Base-by-base conservation (phyloP, 2,329 filamentous ascomycete genomes). In the Geosmithia morbida region DNA sequence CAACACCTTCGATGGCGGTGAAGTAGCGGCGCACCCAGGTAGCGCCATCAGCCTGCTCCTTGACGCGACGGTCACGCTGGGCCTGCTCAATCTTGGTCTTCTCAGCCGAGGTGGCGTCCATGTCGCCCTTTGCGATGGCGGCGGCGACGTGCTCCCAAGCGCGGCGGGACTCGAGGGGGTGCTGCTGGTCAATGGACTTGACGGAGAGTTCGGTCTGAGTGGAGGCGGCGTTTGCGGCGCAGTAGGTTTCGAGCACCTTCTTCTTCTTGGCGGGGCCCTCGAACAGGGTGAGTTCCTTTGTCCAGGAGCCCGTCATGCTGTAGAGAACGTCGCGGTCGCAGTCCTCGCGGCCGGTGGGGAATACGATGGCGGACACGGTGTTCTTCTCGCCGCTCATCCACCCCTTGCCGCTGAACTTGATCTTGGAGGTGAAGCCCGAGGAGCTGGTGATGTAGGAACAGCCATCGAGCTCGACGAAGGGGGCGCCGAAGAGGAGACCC, bases 311-410 rank as follows among this genome's bases (percentile, higher is more conserved):
- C 29, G 87, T 81, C 40, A 83, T 74, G n/a, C 81, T 87, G 71
- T 90, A 96, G 45, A 83, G 70, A 51, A 79, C 74, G 46, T 85
- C 82, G 65, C 83, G 85, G 64, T 82, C 87, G 65, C 72, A 70
- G 68, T 79, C 66, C 64, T 82, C 87, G 65, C 72, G 70, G 68
- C 79, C 66, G 64, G 85, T 79, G 16, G 70, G 74, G 66, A 84
- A 88, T 49, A 97, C 62, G 20, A 72, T 72, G 14, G 88, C 90
- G 13, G 72, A 79, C 61, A 97, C 87, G 48, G 76, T 85, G 69
- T 97, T 97, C 71, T 95, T 96, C 74, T 94, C 94, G 54, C 90
- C 92, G 43, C 84, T 88, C 10, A 98, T 66, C 90, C 90, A 98
- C 49, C 90, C 90, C 62, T 87, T 90, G 57, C 90, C 89, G 51